Percentiles rank a stretch among this genome's conserved stretches.
phyloP scores from a whole-genome alignment of 2,329 filamentous ascomycete genomes.

The Sarocladiaceae sp. region DNA sequence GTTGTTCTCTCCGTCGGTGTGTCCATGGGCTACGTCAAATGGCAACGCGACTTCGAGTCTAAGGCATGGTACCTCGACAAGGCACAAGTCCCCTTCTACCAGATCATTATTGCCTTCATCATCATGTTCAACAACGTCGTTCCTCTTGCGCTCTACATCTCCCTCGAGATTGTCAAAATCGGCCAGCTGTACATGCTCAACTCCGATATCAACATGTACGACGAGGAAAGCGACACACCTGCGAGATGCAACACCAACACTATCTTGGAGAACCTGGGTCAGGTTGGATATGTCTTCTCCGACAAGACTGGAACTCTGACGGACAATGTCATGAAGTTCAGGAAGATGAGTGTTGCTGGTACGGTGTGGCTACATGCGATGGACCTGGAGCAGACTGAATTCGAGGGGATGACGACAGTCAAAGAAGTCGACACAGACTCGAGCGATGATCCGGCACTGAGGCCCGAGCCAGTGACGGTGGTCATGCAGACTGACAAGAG shows the following conservation, averaged over 20 bases:
- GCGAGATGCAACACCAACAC: constrained; percentile 90
- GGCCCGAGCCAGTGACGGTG: constrained; percentile 22
- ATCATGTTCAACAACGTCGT: constrained; percentile 98
- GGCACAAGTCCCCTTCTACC: constrained; percentile 69
- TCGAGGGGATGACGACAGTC: constrained; percentile 15
- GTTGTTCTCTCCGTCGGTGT: constrained; percentile 74
- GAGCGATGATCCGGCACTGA: constrained; percentile 19
- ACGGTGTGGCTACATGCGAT: constrained; percentile 84
- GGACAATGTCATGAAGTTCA: constrained; percentile 93
- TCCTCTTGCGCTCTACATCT: constrained; percentile 86
- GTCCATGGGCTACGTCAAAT: constrained; percentile 76
- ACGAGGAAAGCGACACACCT: constrained; percentile 76
- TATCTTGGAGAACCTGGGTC: constrained; percentile 89
- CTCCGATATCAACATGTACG: constrained; percentile 84
- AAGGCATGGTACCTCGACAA: constrained; percentile 71
- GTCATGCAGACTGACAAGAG: constrained; percentile 26
- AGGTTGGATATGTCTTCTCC: constrained; percentile 86
- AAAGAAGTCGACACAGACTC: constrained; percentile 17
- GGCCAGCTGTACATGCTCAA: constrained; percentile 75
- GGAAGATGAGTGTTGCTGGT: constrained; percentile 85
- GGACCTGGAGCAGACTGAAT: constrained; percentile 48
- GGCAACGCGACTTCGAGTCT: constrained; percentile 63
- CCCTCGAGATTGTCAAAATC: constrained; percentile 81
- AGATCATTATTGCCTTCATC: constrained; percentile 83
- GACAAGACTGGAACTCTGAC: constrained; percentile 95